These are phyloP conservation scores for Themeda triandra DNA, from an alignment of 176 grass and related monocot genomes.

Conservation along the genomic window DNA sequence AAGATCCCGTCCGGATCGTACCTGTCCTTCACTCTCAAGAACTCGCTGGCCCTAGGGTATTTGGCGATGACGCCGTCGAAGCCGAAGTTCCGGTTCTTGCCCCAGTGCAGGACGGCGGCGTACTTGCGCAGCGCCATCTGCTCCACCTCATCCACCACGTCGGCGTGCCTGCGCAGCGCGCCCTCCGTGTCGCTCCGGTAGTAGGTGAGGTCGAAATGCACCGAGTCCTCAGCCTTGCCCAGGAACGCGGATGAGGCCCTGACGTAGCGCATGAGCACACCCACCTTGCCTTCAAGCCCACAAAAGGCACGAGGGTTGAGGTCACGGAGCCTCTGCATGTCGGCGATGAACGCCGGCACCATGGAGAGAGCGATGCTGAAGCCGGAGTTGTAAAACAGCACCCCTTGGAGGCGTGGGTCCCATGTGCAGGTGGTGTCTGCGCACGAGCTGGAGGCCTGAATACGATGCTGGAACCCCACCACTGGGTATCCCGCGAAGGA, in stretches of 20 bases:
- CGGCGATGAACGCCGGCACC: slow-evolving; percentile 18
- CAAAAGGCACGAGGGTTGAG: slow-evolving; percentile 37
- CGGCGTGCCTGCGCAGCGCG: not conserved
- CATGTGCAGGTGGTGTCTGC: no score
- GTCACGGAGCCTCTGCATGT: slow-evolving; percentile 47
- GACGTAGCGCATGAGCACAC: not conserved
- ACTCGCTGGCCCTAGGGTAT: no score
- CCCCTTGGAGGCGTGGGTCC: slow-evolving; percentile 35
- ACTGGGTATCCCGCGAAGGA: no score
- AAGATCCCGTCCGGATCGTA: no score
- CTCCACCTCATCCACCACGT: no score
- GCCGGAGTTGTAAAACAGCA: slow-evolving; percentile 38
- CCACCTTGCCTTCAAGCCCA: slow-evolving; percentile 17
- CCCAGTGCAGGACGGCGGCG: slow-evolving; percentile 49
- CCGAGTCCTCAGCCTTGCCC: slow-evolving; percentile 41
- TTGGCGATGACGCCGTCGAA: not conserved
- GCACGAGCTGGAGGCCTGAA: slow-evolving; percentile 10
- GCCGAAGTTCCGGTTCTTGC: slow-evolving; percentile 57
- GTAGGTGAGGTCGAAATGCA: slow-evolving; percentile 54
- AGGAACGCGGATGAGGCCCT: slow-evolving; percentile 45
- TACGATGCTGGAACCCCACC: no score
- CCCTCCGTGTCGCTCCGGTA: slow-evolving; percentile 28
- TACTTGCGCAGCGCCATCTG: slow-evolving; percentile 30
- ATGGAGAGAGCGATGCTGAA: slow-evolving; percentile 38
- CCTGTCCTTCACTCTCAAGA: no score